phyloP scores from a whole-genome alignment of 2,329 filamentous ascomycete genomes.

The Xylariaceae sp. region DNA sequence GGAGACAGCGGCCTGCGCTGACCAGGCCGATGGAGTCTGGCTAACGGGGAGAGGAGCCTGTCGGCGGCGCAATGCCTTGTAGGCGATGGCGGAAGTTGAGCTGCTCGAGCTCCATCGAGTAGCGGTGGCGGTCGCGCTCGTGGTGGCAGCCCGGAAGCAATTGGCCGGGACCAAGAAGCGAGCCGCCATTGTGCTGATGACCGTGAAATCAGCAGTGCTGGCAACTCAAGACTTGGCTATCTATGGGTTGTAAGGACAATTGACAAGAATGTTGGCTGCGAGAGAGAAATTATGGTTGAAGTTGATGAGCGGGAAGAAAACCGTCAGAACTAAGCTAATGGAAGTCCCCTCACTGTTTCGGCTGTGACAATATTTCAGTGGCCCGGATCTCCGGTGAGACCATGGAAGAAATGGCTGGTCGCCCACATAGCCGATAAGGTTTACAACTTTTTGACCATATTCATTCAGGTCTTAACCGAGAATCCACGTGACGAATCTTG shows the following conservation, averaged over 20 bases:
- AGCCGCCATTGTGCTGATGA: constrained; percentile 30
- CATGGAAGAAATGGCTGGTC: no score
- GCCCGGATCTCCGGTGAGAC: no score
- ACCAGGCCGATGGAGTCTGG: constrained; percentile 72
- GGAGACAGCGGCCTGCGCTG: constrained; percentile 90
- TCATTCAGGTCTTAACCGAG: no score
- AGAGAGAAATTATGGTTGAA: no score
- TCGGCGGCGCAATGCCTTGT: constrained; percentile 93
- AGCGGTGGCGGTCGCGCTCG: constrained; percentile 17
- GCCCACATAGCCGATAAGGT: no score
- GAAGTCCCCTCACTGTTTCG: no score
- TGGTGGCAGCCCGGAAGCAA: constrained; percentile 24
- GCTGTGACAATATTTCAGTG: no score
- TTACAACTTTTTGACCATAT: no score
- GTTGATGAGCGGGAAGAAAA: no score
- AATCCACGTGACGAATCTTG: no score
- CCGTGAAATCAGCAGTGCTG: constrained; percentile 18
- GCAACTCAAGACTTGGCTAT: constrained; percentile 17
- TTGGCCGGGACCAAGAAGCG: constrained; percentile 25
- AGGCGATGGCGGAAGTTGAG: constrained; percentile 90
- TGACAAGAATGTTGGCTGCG: constrained; percentile 10
- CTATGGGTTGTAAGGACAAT: constrained; percentile 19
- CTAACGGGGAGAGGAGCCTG: constrained; percentile 79
- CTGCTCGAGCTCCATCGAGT: constrained; percentile 47
- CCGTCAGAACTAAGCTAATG: no score